Conservation (phyloP, 768 basidiomycete species). For the Boletus vinaceobasis region DNA sequence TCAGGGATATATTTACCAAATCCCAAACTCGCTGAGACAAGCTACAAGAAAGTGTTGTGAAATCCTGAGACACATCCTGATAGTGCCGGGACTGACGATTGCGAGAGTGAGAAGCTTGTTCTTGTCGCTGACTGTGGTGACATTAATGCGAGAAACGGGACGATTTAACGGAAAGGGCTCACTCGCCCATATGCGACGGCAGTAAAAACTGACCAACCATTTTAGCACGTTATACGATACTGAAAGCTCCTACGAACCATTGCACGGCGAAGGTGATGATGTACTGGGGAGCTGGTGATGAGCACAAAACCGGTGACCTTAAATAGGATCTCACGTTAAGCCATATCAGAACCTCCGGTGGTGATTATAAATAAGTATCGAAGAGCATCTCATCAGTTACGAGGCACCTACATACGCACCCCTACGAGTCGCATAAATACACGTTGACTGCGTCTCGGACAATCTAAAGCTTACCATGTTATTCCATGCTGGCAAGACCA, state of each 20-base stretch:
- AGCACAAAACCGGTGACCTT: background rate
- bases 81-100: conserved; percentile 5
- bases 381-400: background rate
- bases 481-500: background rate
- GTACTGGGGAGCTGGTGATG: background rate
- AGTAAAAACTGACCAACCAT: conserved; percentile 10
- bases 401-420: conserved; percentile 4
- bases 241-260: background rate
- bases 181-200: conserved; percentile 15
- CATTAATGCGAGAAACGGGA: background rate
- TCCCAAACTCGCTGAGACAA: background rate
- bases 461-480: background rate
- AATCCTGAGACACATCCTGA: background rate
- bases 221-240: background rate
- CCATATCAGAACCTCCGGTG: background rate
- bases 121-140: conserved; percentile 12
- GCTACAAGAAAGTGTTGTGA: conserved; percentile 2
- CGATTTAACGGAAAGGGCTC: background rate
- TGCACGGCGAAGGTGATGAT: background rate
- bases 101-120: conserved; percentile 9
- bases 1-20: background rate
- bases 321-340: background rate
- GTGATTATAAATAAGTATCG: background rate
- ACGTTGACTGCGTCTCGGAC: background rate
- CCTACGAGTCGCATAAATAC: background rate